phyloP scores from a whole-genome alignment of 148 eudicot species.

The Polygonum maritimum region DNA sequence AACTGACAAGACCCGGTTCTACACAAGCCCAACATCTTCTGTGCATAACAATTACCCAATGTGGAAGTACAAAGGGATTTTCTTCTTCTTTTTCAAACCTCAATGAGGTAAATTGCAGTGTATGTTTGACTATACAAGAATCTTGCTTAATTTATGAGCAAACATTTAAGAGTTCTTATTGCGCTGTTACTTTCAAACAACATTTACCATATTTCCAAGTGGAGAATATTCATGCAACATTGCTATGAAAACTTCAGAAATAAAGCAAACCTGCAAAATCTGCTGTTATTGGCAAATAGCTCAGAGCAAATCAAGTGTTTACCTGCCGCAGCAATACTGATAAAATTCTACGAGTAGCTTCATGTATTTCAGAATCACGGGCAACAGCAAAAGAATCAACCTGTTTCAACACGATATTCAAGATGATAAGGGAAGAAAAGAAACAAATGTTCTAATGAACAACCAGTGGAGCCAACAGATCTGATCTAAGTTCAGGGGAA shows the following conservation, averaged over 20 bases:
- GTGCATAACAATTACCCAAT: background rate
- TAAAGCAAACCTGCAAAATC: background rate
- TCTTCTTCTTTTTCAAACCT: background rate
- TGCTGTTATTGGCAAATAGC: background rate
- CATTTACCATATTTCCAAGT: background rate
- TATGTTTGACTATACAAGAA: background rate
- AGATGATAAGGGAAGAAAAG: background rate
- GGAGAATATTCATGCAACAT: background rate
- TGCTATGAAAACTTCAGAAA: background rate
- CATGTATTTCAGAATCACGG: conserved; percentile 95
- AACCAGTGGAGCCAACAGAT: background rate
- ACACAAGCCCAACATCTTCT: background rate
- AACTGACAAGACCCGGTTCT: background rate
- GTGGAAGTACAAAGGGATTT: background rate
- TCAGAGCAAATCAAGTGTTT: conserved; percentile 4
- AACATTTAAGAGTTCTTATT: background rate
- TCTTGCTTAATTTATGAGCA: background rate
- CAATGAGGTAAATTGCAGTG: background rate
- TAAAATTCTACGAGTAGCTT: conserved; percentile 83
- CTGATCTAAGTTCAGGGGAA: background rate
- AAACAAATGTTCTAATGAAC: background rate
- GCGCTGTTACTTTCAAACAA: background rate
- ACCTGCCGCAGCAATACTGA: conserved; percentile 96
- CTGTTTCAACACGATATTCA: conserved; percentile 21
- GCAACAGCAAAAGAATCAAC: conserved; percentile 95